Conservation (phyloP, 768 basidiomycete species). For the Lactifluus rugatus region DNA sequence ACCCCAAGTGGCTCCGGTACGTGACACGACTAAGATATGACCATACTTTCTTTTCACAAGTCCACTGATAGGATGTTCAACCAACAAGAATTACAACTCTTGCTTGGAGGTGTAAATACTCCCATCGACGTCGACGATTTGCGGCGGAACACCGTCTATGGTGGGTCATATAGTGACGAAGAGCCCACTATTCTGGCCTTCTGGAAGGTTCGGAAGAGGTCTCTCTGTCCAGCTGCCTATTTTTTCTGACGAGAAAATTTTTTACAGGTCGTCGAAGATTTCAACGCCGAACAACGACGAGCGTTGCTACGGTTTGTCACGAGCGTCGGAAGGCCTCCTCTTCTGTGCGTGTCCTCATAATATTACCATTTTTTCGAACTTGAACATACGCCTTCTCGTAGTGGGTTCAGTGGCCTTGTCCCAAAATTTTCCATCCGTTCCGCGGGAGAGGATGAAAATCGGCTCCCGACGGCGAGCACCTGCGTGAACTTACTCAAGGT, state of each 20-base stretch:
- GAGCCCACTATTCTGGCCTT: conserved; percentile 68
- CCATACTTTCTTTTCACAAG: not conserved
- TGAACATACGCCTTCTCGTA: conserved; percentile 21
- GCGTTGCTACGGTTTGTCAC: conserved; percentile 85
- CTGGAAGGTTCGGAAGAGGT: conserved; percentile 54
- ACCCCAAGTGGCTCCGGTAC: conserved; percentile 77
- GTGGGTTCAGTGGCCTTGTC: conserved; percentile 77
- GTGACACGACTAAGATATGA: conserved; percentile 1
- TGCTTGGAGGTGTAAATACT: conserved; percentile 81
- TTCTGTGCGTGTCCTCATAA: conserved; percentile 47
- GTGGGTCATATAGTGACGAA: conserved; percentile 63
- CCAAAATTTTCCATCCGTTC: conserved; percentile 85
- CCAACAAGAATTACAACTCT: conserved; percentile 86
- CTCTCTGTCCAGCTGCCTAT: not conserved
- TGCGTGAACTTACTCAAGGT: conserved; percentile 83
- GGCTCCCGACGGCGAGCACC: conserved; percentile 48
- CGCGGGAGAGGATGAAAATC: conserved; percentile 58
- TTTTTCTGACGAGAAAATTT: not conserved
- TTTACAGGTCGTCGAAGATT: conserved; percentile 54
- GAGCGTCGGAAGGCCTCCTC: conserved; percentile 80
- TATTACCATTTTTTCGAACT: too few species aligned
- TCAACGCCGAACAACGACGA: conserved; percentile 30
- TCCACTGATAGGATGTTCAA: conserved; percentile 75
- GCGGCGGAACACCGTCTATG: conserved; percentile 66
- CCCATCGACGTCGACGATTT: conserved; percentile 82